Evolutionary conservation across 1,284 basidiomycete species (phyloP).

Genomic region (Moniliella sp.): DNA sequence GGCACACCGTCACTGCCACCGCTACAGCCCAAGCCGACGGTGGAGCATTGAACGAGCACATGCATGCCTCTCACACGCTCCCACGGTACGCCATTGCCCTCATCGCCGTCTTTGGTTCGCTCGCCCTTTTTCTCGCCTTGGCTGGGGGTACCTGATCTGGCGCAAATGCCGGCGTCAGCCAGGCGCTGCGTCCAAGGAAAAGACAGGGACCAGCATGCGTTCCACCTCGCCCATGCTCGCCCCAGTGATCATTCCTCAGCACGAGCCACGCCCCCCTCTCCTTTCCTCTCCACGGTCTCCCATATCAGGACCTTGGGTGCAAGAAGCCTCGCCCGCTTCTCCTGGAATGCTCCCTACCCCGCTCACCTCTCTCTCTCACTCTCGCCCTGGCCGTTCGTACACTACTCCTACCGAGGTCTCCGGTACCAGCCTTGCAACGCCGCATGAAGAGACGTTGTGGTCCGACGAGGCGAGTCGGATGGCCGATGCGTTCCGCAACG

Average conservation of each 20-base stretch:
- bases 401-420: background rate
- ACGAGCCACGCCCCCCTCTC: background rate
- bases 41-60: conserved; percentile 4
- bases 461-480: conserved; percentile 18
- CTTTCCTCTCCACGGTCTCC: background rate
- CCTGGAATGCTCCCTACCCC: too few relatives aligned
- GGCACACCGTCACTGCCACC: conserved; percentile 12
- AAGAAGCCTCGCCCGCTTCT: conserved; percentile 1
- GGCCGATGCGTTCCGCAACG: conserved; percentile 16
- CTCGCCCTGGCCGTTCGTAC: background rate
- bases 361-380: background rate
- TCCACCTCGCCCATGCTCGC: conserved; percentile 11
- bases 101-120: conserved; percentile 19
- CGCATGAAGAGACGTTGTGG: conserved; percentile 6
- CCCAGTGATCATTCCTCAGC: background rate
- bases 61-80: conserved; percentile 6
- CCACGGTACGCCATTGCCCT: conserved; percentile 20
- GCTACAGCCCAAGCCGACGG: conserved; percentile 22
- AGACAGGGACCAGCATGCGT: conserved; percentile 2
- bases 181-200: background rate
- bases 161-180: conserved; percentile 3
- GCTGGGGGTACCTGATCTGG: conserved; percentile 13
- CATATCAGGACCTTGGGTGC: conserved; percentile 1
- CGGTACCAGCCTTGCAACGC: background rate
- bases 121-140: conserved; percentile 11